Evolutionary conservation across 2,329 filamentous ascomycete genomes (phyloP), one percentile per base, ranked within the genome.

Genomic region (Exophiala lecanii-corni): DNA sequence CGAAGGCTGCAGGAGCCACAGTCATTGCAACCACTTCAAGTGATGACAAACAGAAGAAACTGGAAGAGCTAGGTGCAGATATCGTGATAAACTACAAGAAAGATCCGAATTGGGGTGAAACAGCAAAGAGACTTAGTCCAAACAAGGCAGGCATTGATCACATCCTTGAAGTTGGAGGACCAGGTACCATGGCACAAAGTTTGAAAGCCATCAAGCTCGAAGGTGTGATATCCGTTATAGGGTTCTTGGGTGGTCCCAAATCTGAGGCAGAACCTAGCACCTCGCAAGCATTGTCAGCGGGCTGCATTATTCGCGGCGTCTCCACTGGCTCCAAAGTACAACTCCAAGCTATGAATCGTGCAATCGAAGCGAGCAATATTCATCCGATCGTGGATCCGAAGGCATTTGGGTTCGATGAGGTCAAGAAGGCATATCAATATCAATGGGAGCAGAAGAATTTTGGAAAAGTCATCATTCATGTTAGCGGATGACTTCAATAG

Each of bases 91-190:
- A 84, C 61, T 85, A 84, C 60, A 75, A 71, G 43, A 68, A 60
- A 0, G 69, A 69, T 6, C 62, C 73, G 0, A 70, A 76, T 36
- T 85, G 81, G 81, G 76, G 80, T n/a, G 61, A 67, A 2, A 70
- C 71, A 19, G 79, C 79, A 12, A 70, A 74, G 46, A 64, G 65
- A 7, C 58, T 72, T 7, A 73, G 71, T 0, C 67, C 75, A 0
- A 60, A 65, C 1, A 72, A 72, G 12, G 56, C 54, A 2, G 82
- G 82, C 9, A 75, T 82, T 5, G 74, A 84, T 54, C 70, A 81
- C 47, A 65, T 86, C 28, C 56, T 84, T 28, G 82, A 86, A 54
- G 74, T 84, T n/a, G 82, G 78, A 9, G 82, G 82, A 0, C 68
- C 76, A 1, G 71, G 68, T n/a, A 84, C 80, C 0, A 69, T 85